A percentile compares a stretch with the other conserved stretches of the same genome.
Evolutionary conservation across 164 flowering plant species (phyloP).

Genomic region (Macadamia integrifolia): DNA sequence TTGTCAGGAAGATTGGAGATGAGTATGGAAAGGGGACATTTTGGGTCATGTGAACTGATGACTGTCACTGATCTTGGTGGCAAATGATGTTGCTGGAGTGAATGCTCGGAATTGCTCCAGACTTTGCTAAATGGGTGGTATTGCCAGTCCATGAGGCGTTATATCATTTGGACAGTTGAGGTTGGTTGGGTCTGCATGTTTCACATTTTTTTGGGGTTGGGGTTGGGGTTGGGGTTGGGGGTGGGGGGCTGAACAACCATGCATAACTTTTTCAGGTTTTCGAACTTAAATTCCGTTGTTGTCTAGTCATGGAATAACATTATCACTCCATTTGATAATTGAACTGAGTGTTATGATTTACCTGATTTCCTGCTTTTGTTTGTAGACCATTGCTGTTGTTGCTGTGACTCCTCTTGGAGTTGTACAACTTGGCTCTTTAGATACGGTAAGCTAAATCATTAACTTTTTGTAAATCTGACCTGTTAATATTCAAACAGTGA

Average conservation of each 20-base stretch:
- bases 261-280: background rate
- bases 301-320: background rate
- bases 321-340: too few relatives aligned
- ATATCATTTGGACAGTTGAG: background rate
- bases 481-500: background rate
- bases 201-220: background rate
- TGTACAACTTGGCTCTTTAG: constrained; percentile 71
- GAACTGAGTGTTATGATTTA: background rate
- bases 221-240: background rate
- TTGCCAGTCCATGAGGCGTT: background rate
- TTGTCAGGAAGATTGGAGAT: too few relatives aligned
- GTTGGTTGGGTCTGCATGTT: background rate
- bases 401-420: constrained; percentile 77
- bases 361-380: background rate
- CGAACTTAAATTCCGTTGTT: background rate
- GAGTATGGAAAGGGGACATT: too few relatives aligned
- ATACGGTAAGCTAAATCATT: constrained; percentile 37
- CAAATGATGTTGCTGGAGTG: background rate
- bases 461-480: background rate
- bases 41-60: too few relatives aligned
- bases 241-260: background rate
- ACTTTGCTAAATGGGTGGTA: background rate
- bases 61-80: background rate
- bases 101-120: background rate
- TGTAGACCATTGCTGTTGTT: constrained; percentile 66